Evolutionary conservation across 768 basidiomycete species (phyloP), one percentile per base, ranked within the genome.

Genomic region (Kwoniella bestiolae): DNA sequence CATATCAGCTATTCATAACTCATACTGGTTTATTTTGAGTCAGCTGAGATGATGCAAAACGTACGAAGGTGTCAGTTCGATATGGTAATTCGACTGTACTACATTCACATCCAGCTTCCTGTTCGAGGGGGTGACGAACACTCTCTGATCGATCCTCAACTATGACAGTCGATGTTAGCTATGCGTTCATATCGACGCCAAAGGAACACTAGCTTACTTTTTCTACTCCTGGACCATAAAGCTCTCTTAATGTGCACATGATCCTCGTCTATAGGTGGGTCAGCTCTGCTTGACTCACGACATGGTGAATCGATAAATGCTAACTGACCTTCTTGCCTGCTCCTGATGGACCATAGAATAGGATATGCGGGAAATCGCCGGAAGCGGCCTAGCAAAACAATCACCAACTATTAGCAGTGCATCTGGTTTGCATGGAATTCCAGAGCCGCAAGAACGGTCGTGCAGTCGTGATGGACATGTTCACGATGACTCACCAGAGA

Each of bases 61-160:
- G 47, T 65, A 94, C 94, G 92, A 95, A 3, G 95, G 95, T 0
- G 95, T 99, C 60, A 99, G 89, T 82, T 99, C 95, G 45, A 98
- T 89, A 82, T 99, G 95, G 79, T 89, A 99, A 80, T 98, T 99
- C 81, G 91, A 93, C 82, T 96, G 94, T 3, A 98, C 95, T 58
- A 99, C 84, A 79, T 98, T 98, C 70, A 98, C 89, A 79, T 98
- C 95, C 21, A 99, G 84, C 80, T 95, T 98, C 55, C 94, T 86
- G 79, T 90, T 91, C 8, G 92, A 93, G 0, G 95, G 94, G 0
- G 95, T 93, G 31, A 95, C 82, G 81, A 99, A 98, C 2, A 96
- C 88, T 62, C 95, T 85, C 85, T 99, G 95, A 82, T 99, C 95
- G 57, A 99, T 97, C 85, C 96, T 94, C 44, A 99, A 85, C 95